Evolutionary conservation across 495 filamentous ascomycete species (phyloP), one percentile per base, ranked within the genome.

Genomic region (Trichoderma reesei): DNA sequence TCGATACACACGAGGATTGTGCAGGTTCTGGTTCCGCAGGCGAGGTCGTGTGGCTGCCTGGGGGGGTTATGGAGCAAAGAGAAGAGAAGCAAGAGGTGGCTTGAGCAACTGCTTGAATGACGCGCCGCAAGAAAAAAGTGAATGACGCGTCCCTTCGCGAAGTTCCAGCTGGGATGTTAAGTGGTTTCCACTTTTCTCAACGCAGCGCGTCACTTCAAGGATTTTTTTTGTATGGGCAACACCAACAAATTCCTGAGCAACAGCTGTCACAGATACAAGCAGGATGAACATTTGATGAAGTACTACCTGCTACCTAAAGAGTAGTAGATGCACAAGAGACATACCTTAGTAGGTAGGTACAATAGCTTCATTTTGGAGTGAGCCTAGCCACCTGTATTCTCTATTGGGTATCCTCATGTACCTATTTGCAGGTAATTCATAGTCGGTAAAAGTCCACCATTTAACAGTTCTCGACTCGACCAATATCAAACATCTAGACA

Each of bases 71-170:
- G 20, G 16, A 13, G 39, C 5, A 41, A 46, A 46, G 3, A 46
- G 16, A 56, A 8, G n/a, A 41, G 31, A 60, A 62, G 65, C 63
- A 60, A 65, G 44, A 61, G 36, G 42, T 34, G 11, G 11, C 6
- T 56, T 34, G n/a, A 31, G 16, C 16, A 34, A n/a, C 44, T 54
- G 66, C 41, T n/a, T 44, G 65, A 68, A 65, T 67, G 67, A 65
- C 63, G 42, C 48, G 46, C 46, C 37, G n/a, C n/a, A n/a, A n/a
- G 37, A 48, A 42, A 60, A 68, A 68, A 65, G 60, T 41, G 48
- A 34, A 46, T 64, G 36, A 65, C 60, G 51, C 51, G 51, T 26
- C 51, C 20, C 11, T 56, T 56, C 51, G 51, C 51, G 51, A 56
- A 56, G 10, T 7, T 3, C 31, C 34, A 56, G 20, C 26, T 39